Conservation (phyloP, 169 alveolate species). For the Theileria equi region DNA sequence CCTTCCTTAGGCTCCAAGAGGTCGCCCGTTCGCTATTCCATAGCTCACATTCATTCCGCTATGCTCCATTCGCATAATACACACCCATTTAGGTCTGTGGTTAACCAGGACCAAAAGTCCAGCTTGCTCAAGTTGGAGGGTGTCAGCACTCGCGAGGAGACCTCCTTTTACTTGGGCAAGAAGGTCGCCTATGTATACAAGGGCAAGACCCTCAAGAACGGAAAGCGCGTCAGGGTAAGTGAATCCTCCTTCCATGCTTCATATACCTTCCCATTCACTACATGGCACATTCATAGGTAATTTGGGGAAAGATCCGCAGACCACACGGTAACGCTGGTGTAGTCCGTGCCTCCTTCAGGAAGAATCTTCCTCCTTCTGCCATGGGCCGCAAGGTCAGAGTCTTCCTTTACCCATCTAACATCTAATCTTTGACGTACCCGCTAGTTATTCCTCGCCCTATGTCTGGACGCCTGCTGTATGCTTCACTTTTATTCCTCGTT, state of each 20-base stretch:
- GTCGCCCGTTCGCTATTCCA: no score
- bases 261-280: background rate
- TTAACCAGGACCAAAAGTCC: constrained; percentile 90
- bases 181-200: constrained; percentile 96
- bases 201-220: constrained; percentile 88
- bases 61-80: background rate
- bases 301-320: constrained; percentile 96
- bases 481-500: background rate
- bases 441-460: no score
- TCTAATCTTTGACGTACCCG: constrained; percentile 65
- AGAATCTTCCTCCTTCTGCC: constrained; percentile 95
- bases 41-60: background rate
- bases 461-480: no score
- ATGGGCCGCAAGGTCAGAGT: constrained; percentile 95
- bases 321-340: constrained; percentile 98
- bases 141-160: constrained; percentile 91
- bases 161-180: constrained; percentile 95
- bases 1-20: no score
- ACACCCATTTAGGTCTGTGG: constrained; percentile 83
- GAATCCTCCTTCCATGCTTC: no score
- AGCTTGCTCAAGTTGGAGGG: constrained; percentile 94
- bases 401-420: constrained; percentile 93
- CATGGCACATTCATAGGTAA: constrained; percentile 57
- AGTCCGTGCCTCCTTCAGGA: constrained; percentile 93
- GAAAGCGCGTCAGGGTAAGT: constrained; percentile 89